Conservation (phyloP, 176 grass and related monocot genomes). For the Zea mays region DNA sequence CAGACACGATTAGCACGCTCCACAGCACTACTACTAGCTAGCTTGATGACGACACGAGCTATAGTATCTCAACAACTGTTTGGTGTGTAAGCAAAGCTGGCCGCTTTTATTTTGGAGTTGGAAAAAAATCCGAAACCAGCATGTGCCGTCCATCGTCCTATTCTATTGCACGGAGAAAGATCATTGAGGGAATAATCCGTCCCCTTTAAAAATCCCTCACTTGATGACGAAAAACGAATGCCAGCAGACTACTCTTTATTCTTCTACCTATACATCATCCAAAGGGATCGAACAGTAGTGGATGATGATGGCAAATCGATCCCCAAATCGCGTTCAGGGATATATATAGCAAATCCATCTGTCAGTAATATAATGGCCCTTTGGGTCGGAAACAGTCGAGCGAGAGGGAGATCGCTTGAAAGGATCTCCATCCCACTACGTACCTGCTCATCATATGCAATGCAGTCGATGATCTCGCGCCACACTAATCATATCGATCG, state of each 20-base stretch:
- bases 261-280: neutral
- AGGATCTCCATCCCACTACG: conserved; percentile 27
- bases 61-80: conserved; percentile 39
- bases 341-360: conserved; percentile 6
- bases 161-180: conserved; percentile 11
- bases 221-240: conserved; percentile 17
- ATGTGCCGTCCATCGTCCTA: neutral
- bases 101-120: conserved; percentile 14
- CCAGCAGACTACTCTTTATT: neutral
- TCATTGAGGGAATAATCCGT: conserved; percentile 4
- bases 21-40: too few relatives aligned
- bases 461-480: neutral
- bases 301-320: neutral
- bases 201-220: neutral
- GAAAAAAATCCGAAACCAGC: conserved; percentile 21
- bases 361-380: neutral
- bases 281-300: neutral
- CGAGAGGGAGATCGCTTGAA: conserved; percentile 25
- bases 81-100: conserved; percentile 41
- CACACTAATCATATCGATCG: neutral
- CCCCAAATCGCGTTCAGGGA: conserved; percentile 15
- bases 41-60: too few relatives aligned
- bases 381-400: conserved; percentile 5
- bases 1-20: too few relatives aligned
- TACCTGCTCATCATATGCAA: conserved; percentile 4